Evolutionary conservation across 352 stramenopile genomes (phyloP), one percentile per base, ranked within the genome.

Genomic region (Phytophthora foliorum): DNA sequence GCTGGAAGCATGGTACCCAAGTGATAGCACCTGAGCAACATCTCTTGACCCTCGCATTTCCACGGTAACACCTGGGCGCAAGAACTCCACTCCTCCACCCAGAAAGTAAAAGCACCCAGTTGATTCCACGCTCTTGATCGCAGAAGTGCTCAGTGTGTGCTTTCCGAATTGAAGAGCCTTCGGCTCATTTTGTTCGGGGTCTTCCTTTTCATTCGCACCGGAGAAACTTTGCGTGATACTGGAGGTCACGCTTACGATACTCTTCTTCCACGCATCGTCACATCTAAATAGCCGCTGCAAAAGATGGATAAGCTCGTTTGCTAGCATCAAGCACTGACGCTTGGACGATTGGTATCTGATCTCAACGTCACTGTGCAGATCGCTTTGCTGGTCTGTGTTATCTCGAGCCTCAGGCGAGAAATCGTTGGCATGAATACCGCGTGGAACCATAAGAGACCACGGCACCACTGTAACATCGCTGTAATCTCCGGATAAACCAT

Each of bases 91-190:
- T n/a, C 46, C 42, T 27, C 75, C 80, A 10, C 64, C 53, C 16
- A 88, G 52, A 25, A 74, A 56, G 41, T 82, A 78, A 0, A 85
- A 49, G 24, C 63, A 77, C 2, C 72, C 80, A 6, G 72, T n/a
- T 5, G 54, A 32, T 38, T 88, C 80, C 4, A 80, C 36, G 13
- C 41, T 39, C 16, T 48, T 69, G 0, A 84, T n/a, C 25, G 31
- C 48, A 0, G 63, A 41, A 1, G 61, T 6, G 6, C 54, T 34
- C 34, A 87, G 59, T 3, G 46, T 27, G 19, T 56, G 34, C 2
- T 69, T 74, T 27, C 77, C 72, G 6, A 88, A 72, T 1, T 56
- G 59, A 38, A 85, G 1, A 16, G 16, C 11, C 7, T 11, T 11
- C 4, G 39, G 5, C 13, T 70, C 46, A 39, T 16, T 17, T 27